Base-by-base conservation (phyloP, 176 grass and related monocot species). In the Aegilops longissima region DNA sequence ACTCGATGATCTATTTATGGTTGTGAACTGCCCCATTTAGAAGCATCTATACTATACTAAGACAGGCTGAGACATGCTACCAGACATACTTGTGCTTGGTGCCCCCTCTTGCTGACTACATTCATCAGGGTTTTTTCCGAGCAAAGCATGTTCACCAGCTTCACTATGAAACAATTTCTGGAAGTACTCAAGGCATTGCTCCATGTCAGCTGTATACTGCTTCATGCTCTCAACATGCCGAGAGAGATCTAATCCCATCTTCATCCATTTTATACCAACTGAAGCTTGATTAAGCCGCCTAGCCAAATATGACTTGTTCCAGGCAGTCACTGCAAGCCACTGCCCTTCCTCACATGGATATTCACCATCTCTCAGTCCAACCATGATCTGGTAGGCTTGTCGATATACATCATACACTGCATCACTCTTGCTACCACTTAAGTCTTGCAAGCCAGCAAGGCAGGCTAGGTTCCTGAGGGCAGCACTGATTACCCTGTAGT, bases 211-310 rank as follows among this genome's bases (percentile, higher is more conserved):
- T 79, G 87, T 76, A 78, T 85, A 76, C 61, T 85, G 65, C 75
- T 98, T 93, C 97, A 96, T 96, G 76, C 90, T 88, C 33, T 92
- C 90, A 40, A 96, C 68, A 80, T 92, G 90, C 44, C 87, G 86
- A 82, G 92, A 87, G 6, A 98, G 80, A 85, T 98, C 89, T 86
- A 98, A 82, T 21, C 90, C 92, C 83, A 93, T 83, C 80, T 92
- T 96, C 88, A 96, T 94, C 97, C 97, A 98, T 86, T 91, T 98
- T 86, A 82, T 92, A 80, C 92, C 93, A 82, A 86, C 72, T 70
- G 81, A 75, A 71, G 18, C 44, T 33, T 98, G 93, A 24, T 73
- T 75, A 62, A 98, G 88, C 59, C 88, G 86, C n/a, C 58, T 78
- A 42, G 88, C 80, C 27, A 98, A 54, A 70, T 59, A 72, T 76